These are phyloP conservation scores for Prunella vulgaris DNA, from an alignment of 257 asterid genomes.

Conservation along the genomic window DNA sequence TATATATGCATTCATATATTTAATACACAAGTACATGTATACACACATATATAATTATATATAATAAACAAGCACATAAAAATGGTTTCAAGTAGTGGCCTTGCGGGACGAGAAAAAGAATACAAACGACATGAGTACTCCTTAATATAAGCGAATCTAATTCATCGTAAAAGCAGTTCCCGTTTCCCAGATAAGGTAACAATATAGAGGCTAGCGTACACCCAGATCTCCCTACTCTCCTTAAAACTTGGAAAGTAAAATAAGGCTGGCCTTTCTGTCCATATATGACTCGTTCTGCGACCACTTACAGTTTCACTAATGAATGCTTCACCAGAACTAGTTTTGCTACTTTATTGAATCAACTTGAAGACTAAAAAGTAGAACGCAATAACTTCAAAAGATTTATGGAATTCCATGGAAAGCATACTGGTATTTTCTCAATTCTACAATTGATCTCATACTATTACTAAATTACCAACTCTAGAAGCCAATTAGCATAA, in stretches of 20 bases:
- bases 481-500: conserved; percentile 14
- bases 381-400: neutral
- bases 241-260: conserved; percentile 9
- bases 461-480: neutral
- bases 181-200: neutral
- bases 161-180: neutral
- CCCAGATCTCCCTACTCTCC: neutral
- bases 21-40: neutral
- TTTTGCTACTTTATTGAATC: neutral
- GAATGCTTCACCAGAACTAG: neutral
- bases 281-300: neutral
- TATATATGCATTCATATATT: neutral
- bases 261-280: conserved; percentile 11
- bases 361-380: neutral
- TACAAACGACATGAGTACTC: neutral
- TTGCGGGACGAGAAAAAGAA: neutral
- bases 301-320: neutral
- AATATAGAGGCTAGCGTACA: neutral
- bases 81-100: neutral
- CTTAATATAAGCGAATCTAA: neutral
- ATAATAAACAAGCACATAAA: neutral
- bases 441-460: conserved; percentile 11
- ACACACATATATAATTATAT: neutral
- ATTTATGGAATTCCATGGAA: neutral
- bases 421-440: neutral